A percentile compares a stretch with the other conserved stretches of the same genome.
phyloP scores from a whole-genome alignment of 805 yeast species.

The Teunomyces barrocoloradensis region DNA sequence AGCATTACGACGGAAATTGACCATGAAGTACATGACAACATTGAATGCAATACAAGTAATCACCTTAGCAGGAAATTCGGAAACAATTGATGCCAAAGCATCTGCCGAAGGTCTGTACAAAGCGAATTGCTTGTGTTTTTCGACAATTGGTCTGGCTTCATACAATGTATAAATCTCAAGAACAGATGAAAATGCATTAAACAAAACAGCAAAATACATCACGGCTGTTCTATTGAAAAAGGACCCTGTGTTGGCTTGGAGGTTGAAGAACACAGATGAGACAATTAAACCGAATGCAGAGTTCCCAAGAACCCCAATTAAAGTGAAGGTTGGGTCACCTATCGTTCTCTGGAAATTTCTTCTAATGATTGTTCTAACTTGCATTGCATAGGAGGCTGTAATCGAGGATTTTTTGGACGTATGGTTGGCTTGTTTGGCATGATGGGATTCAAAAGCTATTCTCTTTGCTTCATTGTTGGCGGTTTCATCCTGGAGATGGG shows the following conservation, averaged over 20 bases:
- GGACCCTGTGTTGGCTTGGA: slow-evolving; percentile 49
- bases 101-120: slow-evolving; percentile 75
- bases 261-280: slow-evolving; percentile 59
- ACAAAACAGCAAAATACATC: slow-evolving; percentile 58
- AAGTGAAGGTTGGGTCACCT: slow-evolving; percentile 57
- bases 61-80: slow-evolving; percentile 62
- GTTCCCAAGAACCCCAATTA: slow-evolving; percentile 51
- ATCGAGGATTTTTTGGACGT: slow-evolving; percentile 31
- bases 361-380: slow-evolving; percentile 43
- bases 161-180: slow-evolving; percentile 60
- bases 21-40: slow-evolving; percentile 29
- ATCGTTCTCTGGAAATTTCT: slow-evolving; percentile 54
- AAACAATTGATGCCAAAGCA: slow-evolving; percentile 57
- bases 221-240: slow-evolving; percentile 64
- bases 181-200: slow-evolving; percentile 58
- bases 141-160: slow-evolving; percentile 61
- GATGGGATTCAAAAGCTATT: slow-evolving; percentile 19
- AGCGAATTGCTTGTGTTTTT: slow-evolving; percentile 69
- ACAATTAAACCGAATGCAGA: slow-evolving; percentile 55
- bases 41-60: slow-evolving; percentile 31
- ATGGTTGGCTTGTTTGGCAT: slow-evolving; percentile 41
- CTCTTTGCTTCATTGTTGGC: slow-evolving; percentile 9
- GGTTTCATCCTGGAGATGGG: slow-evolving; percentile 27
- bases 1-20: slow-evolving; percentile 21
- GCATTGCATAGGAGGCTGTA: slow-evolving; percentile 32